Percentiles rank a stretch among this genome's conserved stretches.
Conservation (phyloP, 2,329 filamentous ascomycete genomes). For the Penicillium sp. region DNA sequence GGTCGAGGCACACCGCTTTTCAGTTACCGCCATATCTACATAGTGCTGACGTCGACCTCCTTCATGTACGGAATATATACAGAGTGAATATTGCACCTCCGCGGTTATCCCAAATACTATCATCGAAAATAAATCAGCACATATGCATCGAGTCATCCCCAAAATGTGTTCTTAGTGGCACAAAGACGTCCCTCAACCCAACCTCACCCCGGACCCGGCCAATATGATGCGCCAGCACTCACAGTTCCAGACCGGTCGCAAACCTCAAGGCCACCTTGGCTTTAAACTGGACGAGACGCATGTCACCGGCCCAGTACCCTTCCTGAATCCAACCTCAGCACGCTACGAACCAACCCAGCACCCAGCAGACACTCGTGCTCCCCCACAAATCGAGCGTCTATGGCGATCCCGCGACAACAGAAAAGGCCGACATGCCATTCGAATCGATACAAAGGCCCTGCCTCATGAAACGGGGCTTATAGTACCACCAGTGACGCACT, state of each 20-base stretch:
- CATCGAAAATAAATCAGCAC: no score
- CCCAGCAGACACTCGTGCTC: background rate
- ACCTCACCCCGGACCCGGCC: background rate
- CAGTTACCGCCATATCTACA: background rate
- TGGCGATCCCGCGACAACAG: conserved; percentile 51
- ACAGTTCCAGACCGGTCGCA: conserved; percentile 16
- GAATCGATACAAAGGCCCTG: conserved; percentile 27
- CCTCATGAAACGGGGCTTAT: conserved; percentile 25
- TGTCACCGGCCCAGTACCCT: conserved; percentile 45
- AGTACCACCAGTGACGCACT: conserved; percentile 37
- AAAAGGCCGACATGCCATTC: conserved; percentile 49
- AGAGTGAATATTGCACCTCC: background rate
- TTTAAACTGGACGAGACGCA: conserved; percentile 12
- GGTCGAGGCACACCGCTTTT: background rate
- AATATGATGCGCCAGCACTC: conserved; percentile 18
- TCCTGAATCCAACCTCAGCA: conserved; percentile 53
- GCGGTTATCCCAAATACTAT: background rate
- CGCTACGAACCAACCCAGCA: conserved; percentile 26
- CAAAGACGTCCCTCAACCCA: background rate
- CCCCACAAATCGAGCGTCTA: conserved; percentile 28
- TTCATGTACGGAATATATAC: background rate
- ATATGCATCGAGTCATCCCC: background rate
- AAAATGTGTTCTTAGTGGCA: background rate
- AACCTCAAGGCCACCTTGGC: conserved; percentile 14
- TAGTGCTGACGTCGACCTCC: background rate